Conservation (phyloP, 2,329 filamentous ascomycete genomes). For the Dactylellina parvicollis region DNA sequence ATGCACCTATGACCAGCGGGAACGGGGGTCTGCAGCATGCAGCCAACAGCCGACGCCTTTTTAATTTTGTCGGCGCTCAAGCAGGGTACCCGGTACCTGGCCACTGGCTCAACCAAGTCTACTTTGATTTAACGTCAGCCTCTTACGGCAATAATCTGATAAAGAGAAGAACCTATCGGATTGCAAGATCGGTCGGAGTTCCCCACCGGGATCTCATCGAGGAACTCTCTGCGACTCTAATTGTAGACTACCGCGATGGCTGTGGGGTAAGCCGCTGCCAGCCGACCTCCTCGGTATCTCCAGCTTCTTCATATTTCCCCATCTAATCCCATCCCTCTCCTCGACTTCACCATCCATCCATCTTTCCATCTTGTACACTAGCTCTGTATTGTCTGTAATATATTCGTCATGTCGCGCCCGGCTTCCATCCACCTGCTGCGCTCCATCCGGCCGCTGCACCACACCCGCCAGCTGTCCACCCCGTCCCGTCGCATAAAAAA, state of each 20-base stretch:
- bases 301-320: neutral
- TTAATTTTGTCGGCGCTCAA: no score
- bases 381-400: slow-evolving; percentile 11
- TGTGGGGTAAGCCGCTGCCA: slow-evolving; percentile 48
- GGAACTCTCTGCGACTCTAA: neutral
- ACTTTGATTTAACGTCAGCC: no score
- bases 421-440: slow-evolving; percentile 47
- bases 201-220: neutral
- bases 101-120: no score
- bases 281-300: no score
- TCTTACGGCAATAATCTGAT: neutral
- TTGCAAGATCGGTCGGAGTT: slow-evolving; percentile 11
- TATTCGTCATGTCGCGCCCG: slow-evolving; percentile 48
- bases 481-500: slow-evolving; percentile 64
- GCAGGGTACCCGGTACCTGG: no score
- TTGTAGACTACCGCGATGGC: neutral
- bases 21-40: neutral
- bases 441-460: slow-evolving; percentile 15
- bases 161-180: neutral
- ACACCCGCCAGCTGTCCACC: slow-evolving; percentile 17
- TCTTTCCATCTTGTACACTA: neutral
- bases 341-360: neutral
- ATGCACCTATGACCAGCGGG: neutral
- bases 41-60: neutral
- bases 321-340: neutral